phyloP scores from a whole-genome alignment of 176 grass and related monocot genomes.

The Oryza punctata region DNA sequence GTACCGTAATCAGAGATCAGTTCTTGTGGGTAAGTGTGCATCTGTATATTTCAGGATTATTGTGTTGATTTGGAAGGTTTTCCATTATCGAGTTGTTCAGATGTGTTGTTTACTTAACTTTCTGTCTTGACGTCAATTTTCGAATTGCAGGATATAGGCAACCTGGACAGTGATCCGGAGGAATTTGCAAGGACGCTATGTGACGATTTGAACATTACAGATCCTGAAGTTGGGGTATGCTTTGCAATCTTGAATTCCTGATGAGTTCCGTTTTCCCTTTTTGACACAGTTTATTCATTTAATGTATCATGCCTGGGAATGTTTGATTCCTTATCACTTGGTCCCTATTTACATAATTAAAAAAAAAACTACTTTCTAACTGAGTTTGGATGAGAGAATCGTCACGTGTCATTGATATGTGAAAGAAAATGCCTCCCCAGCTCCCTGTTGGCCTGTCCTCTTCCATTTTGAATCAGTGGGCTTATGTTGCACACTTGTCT shows the following conservation, averaged over 20 bases:
- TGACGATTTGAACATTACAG: conserved; percentile 76
- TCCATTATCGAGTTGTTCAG: no score
- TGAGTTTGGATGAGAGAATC: neutral
- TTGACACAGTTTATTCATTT: neutral
- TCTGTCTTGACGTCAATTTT: neutral
- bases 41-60: conserved; percentile 5
- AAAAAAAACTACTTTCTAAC: neutral
- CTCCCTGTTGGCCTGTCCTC: neutral
- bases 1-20: conserved; percentile 79
- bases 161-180: conserved; percentile 93
- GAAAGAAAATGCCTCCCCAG: neutral
- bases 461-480: neutral
- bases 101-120: neutral
- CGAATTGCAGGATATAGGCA: conserved; percentile 75
- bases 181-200: conserved; percentile 92
- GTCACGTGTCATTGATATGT: neutral
- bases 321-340: neutral
- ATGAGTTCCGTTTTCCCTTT: neutral
- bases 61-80: neutral
- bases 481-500: neutral
- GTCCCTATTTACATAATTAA: neutral
- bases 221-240: conserved; percentile 95
- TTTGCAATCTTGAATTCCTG: neutral
- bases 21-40: conserved; percentile 72
- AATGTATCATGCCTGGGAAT: neutral